Conservation (phyloP, 495 filamentous ascomycete species). For the Neurospora sp. region DNA sequence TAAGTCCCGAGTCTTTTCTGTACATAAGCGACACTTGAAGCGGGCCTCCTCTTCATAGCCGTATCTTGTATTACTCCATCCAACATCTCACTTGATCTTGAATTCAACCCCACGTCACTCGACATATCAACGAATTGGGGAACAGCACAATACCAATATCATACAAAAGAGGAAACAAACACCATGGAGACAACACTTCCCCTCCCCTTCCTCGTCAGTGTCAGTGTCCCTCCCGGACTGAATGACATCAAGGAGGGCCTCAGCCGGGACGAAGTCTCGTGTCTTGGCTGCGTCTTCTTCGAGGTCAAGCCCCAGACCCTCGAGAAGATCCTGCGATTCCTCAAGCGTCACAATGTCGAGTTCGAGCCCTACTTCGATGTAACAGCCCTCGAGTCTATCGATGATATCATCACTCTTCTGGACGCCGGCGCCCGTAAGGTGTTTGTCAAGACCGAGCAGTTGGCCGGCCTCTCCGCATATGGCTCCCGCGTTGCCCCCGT, state of each 20-base stretch:
- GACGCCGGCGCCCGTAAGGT: slow-evolving; percentile 82
- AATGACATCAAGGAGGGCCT: slow-evolving; percentile 43
- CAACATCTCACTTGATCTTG: neutral
- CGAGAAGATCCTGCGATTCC: slow-evolving; percentile 53
- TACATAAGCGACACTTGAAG: neutral
- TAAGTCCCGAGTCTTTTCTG: neutral
- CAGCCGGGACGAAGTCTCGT: slow-evolving; percentile 59
- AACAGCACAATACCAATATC: neutral
- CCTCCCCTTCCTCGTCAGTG: slow-evolving; percentile 47
- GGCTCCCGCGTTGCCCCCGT: slow-evolving; percentile 33
- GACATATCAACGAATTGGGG: neutral
- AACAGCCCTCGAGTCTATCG: slow-evolving; percentile 51
- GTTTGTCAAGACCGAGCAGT: slow-evolving; percentile 63
- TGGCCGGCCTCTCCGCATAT: slow-evolving; percentile 32
- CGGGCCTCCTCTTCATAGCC: neutral
- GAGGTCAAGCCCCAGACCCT: slow-evolving; percentile 46
- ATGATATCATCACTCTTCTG: slow-evolving; percentile 69
- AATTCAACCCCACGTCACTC: neutral
- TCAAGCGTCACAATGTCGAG: slow-evolving; percentile 54
- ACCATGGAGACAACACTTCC: slow-evolving; percentile 46
- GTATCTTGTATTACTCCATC: neutral
- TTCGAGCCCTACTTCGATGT: slow-evolving; percentile 70
- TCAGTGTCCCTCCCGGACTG: slow-evolving; percentile 44
- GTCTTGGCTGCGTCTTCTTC: slow-evolving; percentile 67
- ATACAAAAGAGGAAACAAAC: neutral